Evolutionary conservation across 2,329 filamentous ascomycete genomes (phyloP), one percentile per base, ranked within the genome.

Genomic region (Aureobasidium sp.): DNA sequence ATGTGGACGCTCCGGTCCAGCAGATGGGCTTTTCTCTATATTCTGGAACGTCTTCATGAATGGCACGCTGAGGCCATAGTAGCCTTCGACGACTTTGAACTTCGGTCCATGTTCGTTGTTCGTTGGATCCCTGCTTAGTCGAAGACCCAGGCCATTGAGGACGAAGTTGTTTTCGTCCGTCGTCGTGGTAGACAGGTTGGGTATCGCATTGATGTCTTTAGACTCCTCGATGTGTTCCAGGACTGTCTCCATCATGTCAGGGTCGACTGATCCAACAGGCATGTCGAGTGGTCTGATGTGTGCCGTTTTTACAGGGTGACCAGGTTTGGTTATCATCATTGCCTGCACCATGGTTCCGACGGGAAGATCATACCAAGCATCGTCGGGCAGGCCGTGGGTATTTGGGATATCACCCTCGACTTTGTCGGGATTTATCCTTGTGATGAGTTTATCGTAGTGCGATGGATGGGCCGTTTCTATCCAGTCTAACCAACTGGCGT

Each of bases 131-230:
- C 19, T 46, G 23, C 19, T 23, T 17, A 61, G 31, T 11, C 57
- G 55, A 19, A 64, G 58, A n/a, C 62, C 62, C 15, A 64, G 57
- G 19, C 57, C 53, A 42, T 64, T 64, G 15, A 62, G 60, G 25
- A 47, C 40, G 6, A 60, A 45, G 4, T 55, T 46, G 15, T 45
- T 19, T 1, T 53, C 37, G 15, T 57, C 46, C 7, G 40, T 37
- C n/a, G 47, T 45, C 3, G 58, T 55, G n/a, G 57, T 55, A n/a
- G 57, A 29, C 21, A 35, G 9, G 25, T 62, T 60, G 37, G 60
- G 46, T n/a, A 60, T 38, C 10, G 53, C 25, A 37, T 33, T 51
- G 23, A 62, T 60, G 27, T 31, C 43, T n/a, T 61, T 55, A 33
- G 47, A 58, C 27, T 58, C 57, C 9, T 51, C 27, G 27, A 62